phyloP scores from a whole-genome alignment of 2,329 filamentous ascomycete species.

The Fusarium sp. region DNA sequence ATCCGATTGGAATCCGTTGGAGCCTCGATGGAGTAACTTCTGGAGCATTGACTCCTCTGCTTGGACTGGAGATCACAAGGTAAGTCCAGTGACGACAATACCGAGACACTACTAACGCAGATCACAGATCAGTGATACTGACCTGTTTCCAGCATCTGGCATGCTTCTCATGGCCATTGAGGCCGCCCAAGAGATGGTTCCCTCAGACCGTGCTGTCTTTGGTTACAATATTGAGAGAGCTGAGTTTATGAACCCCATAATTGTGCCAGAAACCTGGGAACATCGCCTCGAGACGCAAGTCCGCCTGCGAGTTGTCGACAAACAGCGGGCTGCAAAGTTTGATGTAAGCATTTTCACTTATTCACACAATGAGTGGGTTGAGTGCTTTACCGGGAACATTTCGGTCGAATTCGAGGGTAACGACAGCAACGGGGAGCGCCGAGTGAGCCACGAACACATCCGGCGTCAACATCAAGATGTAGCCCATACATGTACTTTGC shows the following conservation, averaged over 20 bases:
- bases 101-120: background rate
- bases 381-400: background rate
- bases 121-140: background rate
- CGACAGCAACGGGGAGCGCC: background rate
- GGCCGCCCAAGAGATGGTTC: slow-evolving; percentile 34
- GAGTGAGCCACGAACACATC: background rate
- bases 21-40: slow-evolving; percentile 42
- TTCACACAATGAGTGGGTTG: background rate
- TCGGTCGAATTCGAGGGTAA: background rate
- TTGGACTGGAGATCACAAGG: slow-evolving; percentile 53
- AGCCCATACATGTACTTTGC: background rate
- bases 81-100: fast-evolving
- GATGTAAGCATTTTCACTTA: background rate
- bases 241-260: background rate
- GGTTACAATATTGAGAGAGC: background rate
- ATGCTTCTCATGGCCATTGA: slow-evolving; percentile 60
- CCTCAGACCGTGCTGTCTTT: fast-evolving
- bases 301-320: background rate
- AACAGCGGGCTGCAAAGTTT: background rate
- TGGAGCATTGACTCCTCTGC: slow-evolving; percentile 34
- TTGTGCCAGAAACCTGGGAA: background rate
- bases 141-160: slow-evolving; percentile 30
- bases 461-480: fast-evolving
- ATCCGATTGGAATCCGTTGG: slow-evolving; percentile 28
- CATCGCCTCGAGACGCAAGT: background rate